phyloP scores from a whole-genome alignment of 2,329 filamentous ascomycete species.

The Paraphoma sp. region DNA sequence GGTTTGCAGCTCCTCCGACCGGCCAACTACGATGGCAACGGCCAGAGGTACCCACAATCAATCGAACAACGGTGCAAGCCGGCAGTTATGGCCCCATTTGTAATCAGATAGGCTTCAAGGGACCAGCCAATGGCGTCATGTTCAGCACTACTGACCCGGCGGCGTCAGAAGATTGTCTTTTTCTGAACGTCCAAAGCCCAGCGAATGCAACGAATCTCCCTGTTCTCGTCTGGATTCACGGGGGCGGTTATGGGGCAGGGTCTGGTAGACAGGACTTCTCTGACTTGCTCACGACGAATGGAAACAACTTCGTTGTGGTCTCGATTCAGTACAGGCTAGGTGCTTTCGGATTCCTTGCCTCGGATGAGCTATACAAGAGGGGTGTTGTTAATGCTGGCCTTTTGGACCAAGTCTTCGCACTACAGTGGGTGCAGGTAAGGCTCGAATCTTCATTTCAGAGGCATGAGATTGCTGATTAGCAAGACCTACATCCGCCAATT shows the following conservation, averaged over 20 bases:
- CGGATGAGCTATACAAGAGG: constrained; percentile 44
- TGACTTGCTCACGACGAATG: constrained; percentile 52
- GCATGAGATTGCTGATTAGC: not conserved
- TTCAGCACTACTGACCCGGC: not conserved
- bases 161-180: constrained; percentile 42
- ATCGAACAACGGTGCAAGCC: constrained; percentile 9
- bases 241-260: constrained; percentile 45
- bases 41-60: constrained; percentile 10
- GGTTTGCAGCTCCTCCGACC: constrained; percentile 19
- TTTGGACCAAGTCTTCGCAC: constrained; percentile 57
- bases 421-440: constrained; percentile 56
- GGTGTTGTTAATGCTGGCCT: constrained; percentile 50
- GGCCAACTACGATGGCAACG: constrained; percentile 19
- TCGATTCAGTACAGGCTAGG: constrained; percentile 41
- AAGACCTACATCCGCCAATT: constrained; percentile 50
- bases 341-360: constrained; percentile 53
- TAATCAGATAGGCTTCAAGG: constrained; percentile 4
- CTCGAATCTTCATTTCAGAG: no score
- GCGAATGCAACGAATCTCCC: constrained; percentile 29
- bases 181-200: constrained; percentile 42
- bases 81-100: constrained; percentile 1
- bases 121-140: not conserved
- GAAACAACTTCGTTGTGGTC: constrained; percentile 56
- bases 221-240: constrained; percentile 34
- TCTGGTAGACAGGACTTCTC: constrained; percentile 47